Percentiles rank a stretch among this genome's conserved stretches.
phyloP scores from a whole-genome alignment of 192 early-diverging fungal species.

The Rhizophagus sp. region DNA sequence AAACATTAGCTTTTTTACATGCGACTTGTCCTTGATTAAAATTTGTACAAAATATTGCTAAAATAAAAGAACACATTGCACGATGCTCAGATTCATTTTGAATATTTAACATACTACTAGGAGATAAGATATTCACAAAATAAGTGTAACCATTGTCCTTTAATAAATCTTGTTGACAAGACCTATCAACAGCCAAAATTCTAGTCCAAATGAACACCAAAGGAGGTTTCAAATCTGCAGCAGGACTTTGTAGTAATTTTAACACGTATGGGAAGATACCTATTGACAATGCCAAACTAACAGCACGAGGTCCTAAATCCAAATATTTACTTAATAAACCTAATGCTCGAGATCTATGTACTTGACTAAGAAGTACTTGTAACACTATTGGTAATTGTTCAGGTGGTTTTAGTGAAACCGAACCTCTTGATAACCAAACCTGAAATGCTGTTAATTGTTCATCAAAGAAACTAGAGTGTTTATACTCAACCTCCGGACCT shows the following conservation, averaged over 20 bases:
- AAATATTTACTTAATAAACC: slow-evolving; percentile 90
- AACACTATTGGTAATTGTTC: slow-evolving; percentile 95
- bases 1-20: slow-evolving; percentile 70
- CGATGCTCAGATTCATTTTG: slow-evolving; percentile 82
- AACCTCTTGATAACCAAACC: slow-evolving; percentile 88
- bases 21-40: slow-evolving; percentile 82
- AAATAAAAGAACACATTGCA: slow-evolving; percentile 95
- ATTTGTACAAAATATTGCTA: slow-evolving; percentile 90
- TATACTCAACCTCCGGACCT: slow-evolving; percentile 59
- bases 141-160: slow-evolving; percentile 91
- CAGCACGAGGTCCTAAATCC: slow-evolving; percentile 91
- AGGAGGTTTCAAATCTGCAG: slow-evolving; percentile 89
- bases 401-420: slow-evolving; percentile 78
- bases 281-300: slow-evolving; percentile 88
- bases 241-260: slow-evolving; percentile 90
- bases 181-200: slow-evolving; percentile 89
- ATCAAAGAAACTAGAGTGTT: slow-evolving; percentile 87
- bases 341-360: slow-evolving; percentile 89
- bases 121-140: slow-evolving; percentile 86
- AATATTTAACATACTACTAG: slow-evolving; percentile 67
- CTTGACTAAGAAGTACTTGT: slow-evolving; percentile 94
- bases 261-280: slow-evolving; percentile 98
- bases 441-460: slow-evolving; percentile 98
- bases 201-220: slow-evolving; percentile 98
- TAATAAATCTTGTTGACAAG: slow-evolving; percentile 86